Evolutionary conservation across 306 rosid genomes (phyloP).

Genomic region (Trifolium fragiferum): DNA sequence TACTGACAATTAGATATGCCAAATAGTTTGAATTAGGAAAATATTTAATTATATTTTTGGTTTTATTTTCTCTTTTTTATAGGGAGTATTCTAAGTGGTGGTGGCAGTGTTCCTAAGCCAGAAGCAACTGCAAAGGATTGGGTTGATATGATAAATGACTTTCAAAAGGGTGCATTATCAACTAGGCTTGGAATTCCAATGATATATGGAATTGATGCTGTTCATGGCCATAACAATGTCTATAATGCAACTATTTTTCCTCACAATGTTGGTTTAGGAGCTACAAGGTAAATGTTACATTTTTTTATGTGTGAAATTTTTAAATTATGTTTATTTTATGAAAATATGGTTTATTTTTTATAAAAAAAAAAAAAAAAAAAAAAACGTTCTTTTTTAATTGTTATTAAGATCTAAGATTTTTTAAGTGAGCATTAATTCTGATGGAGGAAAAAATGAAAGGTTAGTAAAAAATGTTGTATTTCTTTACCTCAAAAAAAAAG

Average conservation of each 20-base stretch:
- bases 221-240: slow-evolving; percentile 72
- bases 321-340: too few species aligned
- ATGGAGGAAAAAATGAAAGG: too few species aligned
- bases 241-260: slow-evolving; percentile 76
- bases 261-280: slow-evolving; percentile 81
- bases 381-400: too few species aligned
- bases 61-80: not conserved
- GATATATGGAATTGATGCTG: slow-evolving; percentile 74
- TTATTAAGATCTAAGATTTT: too few species aligned
- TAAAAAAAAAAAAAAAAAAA: too few species aligned
- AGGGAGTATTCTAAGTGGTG: slow-evolving; percentile 71
- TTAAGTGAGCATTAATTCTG: too few species aligned
- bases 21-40: not conserved
- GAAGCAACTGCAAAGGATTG: slow-evolving; percentile 63
- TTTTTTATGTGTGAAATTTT: too few species aligned
- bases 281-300: slow-evolving; percentile 55
- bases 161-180: slow-evolving; percentile 60
- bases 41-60: too few species aligned
- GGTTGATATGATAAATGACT: slow-evolving; percentile 68
- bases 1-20: not conserved
- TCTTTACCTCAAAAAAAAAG: too few species aligned
- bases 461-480: too few species aligned
- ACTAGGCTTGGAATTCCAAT: slow-evolving; percentile 74
- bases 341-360: too few species aligned
- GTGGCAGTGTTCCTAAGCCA: slow-evolving; percentile 64